phyloP scores from a whole-genome alignment of 768 basidiomycete genomes.

The Mycena vulgaris region DNA sequence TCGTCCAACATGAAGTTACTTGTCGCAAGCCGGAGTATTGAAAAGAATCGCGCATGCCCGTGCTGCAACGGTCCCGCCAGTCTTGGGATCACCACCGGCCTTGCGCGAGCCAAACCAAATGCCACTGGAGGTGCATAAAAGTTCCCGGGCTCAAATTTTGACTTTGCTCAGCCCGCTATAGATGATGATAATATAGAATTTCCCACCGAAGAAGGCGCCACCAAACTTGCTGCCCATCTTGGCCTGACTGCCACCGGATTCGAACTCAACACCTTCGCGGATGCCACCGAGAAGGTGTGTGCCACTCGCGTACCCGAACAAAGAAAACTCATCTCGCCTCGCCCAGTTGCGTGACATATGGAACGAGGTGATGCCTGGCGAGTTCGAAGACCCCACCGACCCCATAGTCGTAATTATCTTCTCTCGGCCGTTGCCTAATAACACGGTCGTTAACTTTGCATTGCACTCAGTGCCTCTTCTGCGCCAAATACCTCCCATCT shows the following conservation, averaged over 20 bases:
- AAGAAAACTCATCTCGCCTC: too few relatives aligned
- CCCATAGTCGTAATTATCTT: conserved; percentile 5
- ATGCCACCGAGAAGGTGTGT: conserved; percentile 19
- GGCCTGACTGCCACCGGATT: too few relatives aligned
- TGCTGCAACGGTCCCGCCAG: neutral
- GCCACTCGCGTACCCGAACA: neutral
- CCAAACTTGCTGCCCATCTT: conserved; percentile 6
- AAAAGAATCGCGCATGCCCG: neutral
- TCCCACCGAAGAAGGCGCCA: conserved; percentile 3
- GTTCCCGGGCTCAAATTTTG: too few relatives aligned
- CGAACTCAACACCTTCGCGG: neutral
- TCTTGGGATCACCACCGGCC: neutral
- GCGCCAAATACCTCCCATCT: conserved; percentile 9
- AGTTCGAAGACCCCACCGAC: conserved; percentile 1
- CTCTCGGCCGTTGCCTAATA: neutral
- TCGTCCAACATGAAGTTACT: too few relatives aligned
- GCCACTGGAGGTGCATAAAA: neutral
- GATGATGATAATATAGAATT: too few relatives aligned
- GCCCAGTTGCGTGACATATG: conserved; percentile 11
- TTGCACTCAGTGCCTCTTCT: too few relatives aligned
- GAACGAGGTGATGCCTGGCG: conserved; percentile 11
- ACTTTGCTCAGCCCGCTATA: neutral
- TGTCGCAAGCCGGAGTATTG: neutral
- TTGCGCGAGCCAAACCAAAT: neutral
- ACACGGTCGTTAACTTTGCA: neutral